Evolutionary conservation across 495 filamentous ascomycete genomes (phyloP), one percentile per base, ranked within the genome.

Genomic region (Trypethelium eluteriae): DNA sequence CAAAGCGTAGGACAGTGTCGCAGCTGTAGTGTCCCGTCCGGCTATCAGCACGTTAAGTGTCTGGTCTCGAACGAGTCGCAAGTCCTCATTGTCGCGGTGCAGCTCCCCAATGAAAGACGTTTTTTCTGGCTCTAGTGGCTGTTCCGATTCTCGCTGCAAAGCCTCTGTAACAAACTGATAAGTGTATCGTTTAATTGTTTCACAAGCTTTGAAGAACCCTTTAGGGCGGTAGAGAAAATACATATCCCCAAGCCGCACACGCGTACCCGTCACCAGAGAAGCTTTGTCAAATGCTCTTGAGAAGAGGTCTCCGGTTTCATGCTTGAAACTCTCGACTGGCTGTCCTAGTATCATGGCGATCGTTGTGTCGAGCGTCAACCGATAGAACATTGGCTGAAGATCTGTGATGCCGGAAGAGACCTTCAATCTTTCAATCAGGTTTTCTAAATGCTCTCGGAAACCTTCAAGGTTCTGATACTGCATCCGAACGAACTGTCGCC

Each of bases 401-500:
- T 59, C 53, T 18, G 6, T 34, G 53, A 59, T 59, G 32, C 53
- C 53, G 53, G 53, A 59, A 59, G 53, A 59, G 10, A 32, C 53
- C 53, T 36, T 59, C 53, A 59, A 36, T 32, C 53, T 59, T 36
- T 53, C 49, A 18, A 53, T 18, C 49, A 59, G 36, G 53, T 59
- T 59, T 59, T 59, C 53, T 36, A 59, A 32, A 36, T 59, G 53
- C 32, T 59, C 53, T 32, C 53, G 53, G 32, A 59, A 59, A 36
- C 53, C 53, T 59, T 59, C 53, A 59, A 59, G 53, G 53, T 59
- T 59, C 53, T 59, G 53, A 18, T 59, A 59, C 53, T 87, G 85
- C 7, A 84, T 76, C 1, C 82, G 78, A 0, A 75, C 78, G 69
- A 92, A 92, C 62, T 84, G 84, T 0, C 88, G 89, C 3, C 53